Evolutionary conservation across 805 yeast species (phyloP), one percentile per base, ranked within the genome.

Genomic region (Lipomyces mesembrius): DNA sequence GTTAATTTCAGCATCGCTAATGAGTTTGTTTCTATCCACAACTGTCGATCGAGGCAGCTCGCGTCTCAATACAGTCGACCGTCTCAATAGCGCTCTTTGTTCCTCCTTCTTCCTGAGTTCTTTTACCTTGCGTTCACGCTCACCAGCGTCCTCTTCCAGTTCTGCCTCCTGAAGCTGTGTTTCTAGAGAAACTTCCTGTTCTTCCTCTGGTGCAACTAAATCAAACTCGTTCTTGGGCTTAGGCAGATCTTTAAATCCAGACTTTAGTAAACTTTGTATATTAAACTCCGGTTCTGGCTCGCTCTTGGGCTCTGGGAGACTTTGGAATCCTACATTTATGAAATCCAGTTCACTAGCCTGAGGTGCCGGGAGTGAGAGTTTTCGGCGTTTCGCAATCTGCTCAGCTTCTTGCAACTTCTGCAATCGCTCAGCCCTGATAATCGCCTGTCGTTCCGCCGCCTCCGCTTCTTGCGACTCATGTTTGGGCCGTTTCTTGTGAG

Each of bases 51-150:
- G 70, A 61, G 80, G 78, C 8, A 87, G 77, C 0, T 79, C 83
- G 60, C 76, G 74, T 71, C 83, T 85, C 0, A 85, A 75, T 1
- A 79, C 87, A 65, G 78, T 81, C 0, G 89, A 83, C 59, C 85
- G 72, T 52, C 85, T 75, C 7, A 78, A 70, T 46, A 78, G 67
- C 12, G 76, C 77, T 32, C 65, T 66, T 53, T 67, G 70, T 20
- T 63, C 69, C 57, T 72, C 67, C 32, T 61, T 49, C 60, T 74
- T 62, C 57, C 65, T 58, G 51, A 69, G 63, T 37, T 59, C 71
- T 8, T 66, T 63, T 11, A 73, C 52, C 35, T 74, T 60, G 8
- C 76, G 67, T 9, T 73, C 77, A 37, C 75, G 71, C 64, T 78
- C 80, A 6, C 71, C 74, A 8, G 75, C 75, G 32, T 75, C 78